Percentiles rank a stretch among this genome's conserved stretches.
phyloP scores from a whole-genome alignment of 2,329 filamentous ascomycete genomes.

The Zymoseptoria ardabiliae region DNA sequence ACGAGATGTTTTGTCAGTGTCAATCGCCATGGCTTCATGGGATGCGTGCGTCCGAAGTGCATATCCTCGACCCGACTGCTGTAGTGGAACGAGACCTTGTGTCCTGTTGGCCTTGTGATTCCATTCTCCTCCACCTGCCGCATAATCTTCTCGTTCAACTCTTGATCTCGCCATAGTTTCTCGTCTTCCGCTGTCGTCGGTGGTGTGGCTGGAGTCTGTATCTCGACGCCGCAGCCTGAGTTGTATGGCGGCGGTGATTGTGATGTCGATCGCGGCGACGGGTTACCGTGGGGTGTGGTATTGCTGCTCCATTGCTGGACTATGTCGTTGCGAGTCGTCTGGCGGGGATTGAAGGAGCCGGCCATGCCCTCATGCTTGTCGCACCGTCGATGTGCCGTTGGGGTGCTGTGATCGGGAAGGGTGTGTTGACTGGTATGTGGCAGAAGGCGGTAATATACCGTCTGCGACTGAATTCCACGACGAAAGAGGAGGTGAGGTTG shows the following conservation, averaged over 20 bases:
- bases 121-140: conserved; percentile 52
- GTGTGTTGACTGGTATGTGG: too few relatives aligned
- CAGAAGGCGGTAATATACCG: not conserved
- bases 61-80: conserved; percentile 98
- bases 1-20: conserved; percentile 93
- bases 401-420: too few relatives aligned
- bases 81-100: conserved; percentile 95
- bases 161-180: conserved; percentile 21
- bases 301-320: conserved; percentile 24
- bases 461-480: not conserved
- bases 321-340: conserved; percentile 21
- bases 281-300: not conserved
- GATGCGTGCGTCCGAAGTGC: conserved; percentile 81
- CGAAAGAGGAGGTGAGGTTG: not conserved
- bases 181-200: conserved; percentile 46
- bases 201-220: conserved; percentile 25
- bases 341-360: conserved; percentile 17
- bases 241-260: conserved; percentile 8
- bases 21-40: conserved; percentile 98
- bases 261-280: conserved; percentile 14
- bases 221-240: conserved; percentile 9
- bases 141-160: conserved; percentile 48
- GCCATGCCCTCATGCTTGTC: conserved; percentile 21
- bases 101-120: conserved; percentile 73
- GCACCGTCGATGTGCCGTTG: not conserved